These are phyloP conservation scores for Saccharomycopsis sp. DNA, from an alignment of 805 yeast genomes.

Conservation along the genomic window DNA sequence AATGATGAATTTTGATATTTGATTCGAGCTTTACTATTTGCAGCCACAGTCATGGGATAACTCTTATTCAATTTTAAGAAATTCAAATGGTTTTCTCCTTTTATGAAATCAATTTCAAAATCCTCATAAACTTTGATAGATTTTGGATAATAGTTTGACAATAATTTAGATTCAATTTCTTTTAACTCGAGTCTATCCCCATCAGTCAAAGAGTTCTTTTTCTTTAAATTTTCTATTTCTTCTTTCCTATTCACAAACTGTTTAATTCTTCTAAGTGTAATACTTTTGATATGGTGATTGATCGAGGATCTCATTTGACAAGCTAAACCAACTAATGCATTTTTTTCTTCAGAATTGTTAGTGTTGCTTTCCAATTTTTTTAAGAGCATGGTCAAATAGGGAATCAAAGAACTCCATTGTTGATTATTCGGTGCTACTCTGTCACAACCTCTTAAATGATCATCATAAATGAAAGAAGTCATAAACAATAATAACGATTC, in stretches of 20 bases:
- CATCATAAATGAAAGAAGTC: conserved; percentile 16
- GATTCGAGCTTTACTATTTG: neutral
- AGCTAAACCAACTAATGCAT: conserved; percentile 10
- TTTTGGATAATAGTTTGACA: conserved; percentile 10
- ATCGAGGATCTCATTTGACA: conserved; percentile 14
- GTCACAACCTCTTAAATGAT: conserved; percentile 5
- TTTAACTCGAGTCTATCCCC: conserved; percentile 10
- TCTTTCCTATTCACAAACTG: conserved; percentile 2
- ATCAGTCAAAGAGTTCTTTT: neutral
- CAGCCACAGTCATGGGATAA: conserved; percentile 9
- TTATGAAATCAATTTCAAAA: conserved; percentile 7
- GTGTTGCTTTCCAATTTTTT: neutral
- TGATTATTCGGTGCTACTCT: conserved; percentile 7
- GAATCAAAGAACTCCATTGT: conserved; percentile 14
- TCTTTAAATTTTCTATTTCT: conserved; percentile 1
- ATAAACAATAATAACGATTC: conserved; percentile 12
- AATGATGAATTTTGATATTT: neutral
- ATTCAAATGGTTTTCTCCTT: conserved; percentile 12
- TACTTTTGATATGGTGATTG: conserved; percentile 8
- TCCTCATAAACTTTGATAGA: conserved; percentile 4
- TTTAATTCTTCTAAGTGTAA: conserved; percentile 1
- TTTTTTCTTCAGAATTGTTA: neutral
- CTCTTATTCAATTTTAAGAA: conserved; percentile 7
- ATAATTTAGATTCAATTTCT: conserved; percentile 8
- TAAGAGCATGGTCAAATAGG: conserved; percentile 11